A percentile compares a stretch with the other conserved stretches of the same genome.
Conservation (phyloP, 768 basidiomycete species). For the Leucosporidium yakuticum region DNA sequence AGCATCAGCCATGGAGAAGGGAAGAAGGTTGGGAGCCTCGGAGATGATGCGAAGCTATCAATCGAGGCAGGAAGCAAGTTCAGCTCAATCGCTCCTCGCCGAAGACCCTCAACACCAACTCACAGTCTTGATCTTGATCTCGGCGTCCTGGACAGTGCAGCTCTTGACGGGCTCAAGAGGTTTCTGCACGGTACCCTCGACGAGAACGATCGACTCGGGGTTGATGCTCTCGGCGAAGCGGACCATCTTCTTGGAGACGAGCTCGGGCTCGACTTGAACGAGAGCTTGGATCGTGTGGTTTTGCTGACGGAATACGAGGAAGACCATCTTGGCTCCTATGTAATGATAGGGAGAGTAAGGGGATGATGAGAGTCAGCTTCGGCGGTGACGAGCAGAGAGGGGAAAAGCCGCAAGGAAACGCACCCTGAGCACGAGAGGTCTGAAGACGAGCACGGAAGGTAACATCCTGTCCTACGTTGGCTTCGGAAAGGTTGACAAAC, state of each 20-base stretch:
- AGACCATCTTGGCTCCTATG: constrained; percentile 80
- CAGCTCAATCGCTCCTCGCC: background rate
- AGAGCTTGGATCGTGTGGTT: constrained; percentile 80
- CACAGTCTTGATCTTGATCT: constrained; percentile 78
- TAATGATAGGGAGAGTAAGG: constrained; percentile 11
- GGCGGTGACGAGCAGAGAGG: background rate
- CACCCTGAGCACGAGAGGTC: constrained; percentile 76
- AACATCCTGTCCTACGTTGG: constrained; percentile 65
- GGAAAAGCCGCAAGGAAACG: constrained; percentile 3
- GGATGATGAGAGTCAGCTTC: background rate
- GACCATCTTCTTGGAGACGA: constrained; percentile 93
- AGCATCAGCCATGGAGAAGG: constrained; percentile 91
- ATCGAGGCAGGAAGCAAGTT: background rate
- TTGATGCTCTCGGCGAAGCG: constrained; percentile 76
- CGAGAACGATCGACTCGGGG: constrained; percentile 83
- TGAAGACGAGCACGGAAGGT: constrained; percentile 84
- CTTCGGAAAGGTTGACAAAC: constrained; percentile 59
- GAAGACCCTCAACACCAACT: constrained; percentile 29
- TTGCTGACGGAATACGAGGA: constrained; percentile 83
- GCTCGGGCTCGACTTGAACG: constrained; percentile 61
- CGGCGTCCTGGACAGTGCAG: constrained; percentile 76
- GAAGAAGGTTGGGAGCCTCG: constrained; percentile 67
- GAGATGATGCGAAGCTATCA: constrained; percentile 71
- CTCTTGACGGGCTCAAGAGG: constrained; percentile 83
- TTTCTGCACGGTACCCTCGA: constrained; percentile 74